Evolutionary conservation across 1,284 basidiomycete species (phyloP).

Genomic region (Vanrija sp.): DNA sequence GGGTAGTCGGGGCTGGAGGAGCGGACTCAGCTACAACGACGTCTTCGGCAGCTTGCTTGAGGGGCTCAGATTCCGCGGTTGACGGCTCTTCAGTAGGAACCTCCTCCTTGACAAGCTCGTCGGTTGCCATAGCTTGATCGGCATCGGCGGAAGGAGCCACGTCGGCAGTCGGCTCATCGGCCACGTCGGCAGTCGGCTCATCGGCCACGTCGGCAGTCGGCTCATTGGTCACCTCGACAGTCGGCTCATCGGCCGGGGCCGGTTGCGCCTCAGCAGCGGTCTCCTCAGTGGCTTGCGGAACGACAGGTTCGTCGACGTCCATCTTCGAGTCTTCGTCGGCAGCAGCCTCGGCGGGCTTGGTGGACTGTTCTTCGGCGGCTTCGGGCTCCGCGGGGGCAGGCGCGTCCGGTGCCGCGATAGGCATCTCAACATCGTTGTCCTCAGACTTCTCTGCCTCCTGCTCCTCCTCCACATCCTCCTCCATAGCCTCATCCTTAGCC

Average conservation of each 20-base stretch:
- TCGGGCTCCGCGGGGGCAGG: too few relatives aligned
- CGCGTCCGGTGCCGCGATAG: background rate
- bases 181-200: background rate
- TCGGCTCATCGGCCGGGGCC: background rate
- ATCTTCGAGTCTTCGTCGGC: constrained; percentile 5
- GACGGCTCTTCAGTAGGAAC: too few relatives aligned
- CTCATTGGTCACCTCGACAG: background rate
- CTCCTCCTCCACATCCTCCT: background rate
- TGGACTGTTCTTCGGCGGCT: background rate
- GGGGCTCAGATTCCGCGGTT: too few relatives aligned
- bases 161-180: background rate
- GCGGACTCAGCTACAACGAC: background rate
- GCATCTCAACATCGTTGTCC: background rate
- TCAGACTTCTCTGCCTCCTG: background rate
- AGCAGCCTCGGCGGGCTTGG: background rate
- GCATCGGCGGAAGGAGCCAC: background rate
- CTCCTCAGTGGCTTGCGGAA: background rate
- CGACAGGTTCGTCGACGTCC: constrained; percentile 1
- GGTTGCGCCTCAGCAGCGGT: background rate
- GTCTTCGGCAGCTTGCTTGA: background rate
- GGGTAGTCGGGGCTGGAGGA: background rate
- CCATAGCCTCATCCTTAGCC: background rate
- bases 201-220: background rate
- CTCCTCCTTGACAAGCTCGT: too few relatives aligned
- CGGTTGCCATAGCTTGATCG: too few relatives aligned